These are phyloP conservation scores for Orbilia javanica DNA, from an alignment of 2,329 filamentous ascomycete species.

Conservation along the genomic window DNA sequence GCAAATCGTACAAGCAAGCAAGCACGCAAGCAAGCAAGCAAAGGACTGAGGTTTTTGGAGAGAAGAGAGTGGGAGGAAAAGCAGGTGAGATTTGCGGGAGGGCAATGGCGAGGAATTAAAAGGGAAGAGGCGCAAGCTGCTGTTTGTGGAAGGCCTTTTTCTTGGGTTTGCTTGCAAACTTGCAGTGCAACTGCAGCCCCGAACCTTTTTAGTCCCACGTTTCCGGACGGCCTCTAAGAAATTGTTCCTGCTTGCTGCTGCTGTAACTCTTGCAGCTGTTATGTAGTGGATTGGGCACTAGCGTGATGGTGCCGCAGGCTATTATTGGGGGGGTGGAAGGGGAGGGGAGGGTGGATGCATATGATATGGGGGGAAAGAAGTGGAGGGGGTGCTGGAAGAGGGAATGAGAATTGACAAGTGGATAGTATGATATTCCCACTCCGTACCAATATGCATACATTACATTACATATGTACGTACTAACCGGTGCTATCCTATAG, in stretches of 20 bases:
- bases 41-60: slow-evolving; percentile 35
- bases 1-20: not conserved
- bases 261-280: slow-evolving; percentile 43
- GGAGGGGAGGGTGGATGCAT: too few relatives aligned
- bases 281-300: slow-evolving; percentile 20
- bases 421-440: not conserved
- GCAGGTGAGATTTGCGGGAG: slow-evolving; percentile 56
- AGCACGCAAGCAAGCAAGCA: not conserved
- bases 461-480: too few relatives aligned
- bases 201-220: slow-evolving; percentile 54
- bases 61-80: slow-evolving; percentile 44
- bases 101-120: slow-evolving; percentile 57
- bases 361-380: not conserved
- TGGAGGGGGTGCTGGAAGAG: not conserved
- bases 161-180: slow-evolving; percentile 20
- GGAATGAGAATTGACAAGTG: not conserved
- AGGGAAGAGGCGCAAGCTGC: slow-evolving; percentile 58
- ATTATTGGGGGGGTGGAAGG: slow-evolving; percentile 58
- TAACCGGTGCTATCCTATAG: too few relatives aligned
- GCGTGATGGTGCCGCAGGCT: slow-evolving; percentile 39
- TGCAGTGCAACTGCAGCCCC: too few relatives aligned
- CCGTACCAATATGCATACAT: too few relatives aligned
- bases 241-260: slow-evolving; percentile 44
- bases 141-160: slow-evolving; percentile 55
- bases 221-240: slow-evolving; percentile 39